Percentiles rank a stretch among this genome's conserved stretches.
Evolutionary conservation across 116 monocot species (phyloP).

Genomic region (Trichopus zeylanicus): DNA sequence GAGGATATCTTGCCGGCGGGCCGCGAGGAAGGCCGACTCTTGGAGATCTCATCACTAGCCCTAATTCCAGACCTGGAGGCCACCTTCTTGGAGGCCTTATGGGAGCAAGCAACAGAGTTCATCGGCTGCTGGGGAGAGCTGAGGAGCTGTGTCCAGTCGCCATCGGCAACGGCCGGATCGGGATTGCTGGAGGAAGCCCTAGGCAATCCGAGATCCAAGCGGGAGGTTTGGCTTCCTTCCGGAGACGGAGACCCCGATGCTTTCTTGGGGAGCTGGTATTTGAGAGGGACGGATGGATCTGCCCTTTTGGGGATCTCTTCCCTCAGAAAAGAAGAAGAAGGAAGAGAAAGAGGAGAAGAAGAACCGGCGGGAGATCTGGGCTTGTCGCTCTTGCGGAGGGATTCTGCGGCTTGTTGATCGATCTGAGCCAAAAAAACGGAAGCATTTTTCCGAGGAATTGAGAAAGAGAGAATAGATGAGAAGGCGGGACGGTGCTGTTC

Average conservation of each 20-base stretch:
- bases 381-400: slow-evolving; percentile 51
- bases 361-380: slow-evolving; percentile 10
- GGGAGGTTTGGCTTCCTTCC: no score
- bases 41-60: neutral
- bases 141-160: slow-evolving; percentile 79
- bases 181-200: neutral
- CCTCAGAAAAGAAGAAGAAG: slow-evolving; percentile 1
- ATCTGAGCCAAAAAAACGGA: slow-evolving; percentile 30
- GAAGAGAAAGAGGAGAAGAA: neutral
- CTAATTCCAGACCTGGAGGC: neutral
- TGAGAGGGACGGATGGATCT: slow-evolving; percentile 24
- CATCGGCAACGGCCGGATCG: slow-evolving; percentile 24
- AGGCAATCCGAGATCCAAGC: no score
- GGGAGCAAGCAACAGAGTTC: neutral
- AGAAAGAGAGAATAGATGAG: neutral
- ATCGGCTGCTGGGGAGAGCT: slow-evolving; percentile 25
- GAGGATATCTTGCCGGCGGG: no score
- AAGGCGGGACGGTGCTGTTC: neutral
- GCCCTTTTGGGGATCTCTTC: slow-evolving; percentile 7
- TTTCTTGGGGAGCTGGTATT: slow-evolving; percentile 48
- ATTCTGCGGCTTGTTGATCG: slow-evolving; percentile 93
- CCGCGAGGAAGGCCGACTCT: no score
- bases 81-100: neutral
- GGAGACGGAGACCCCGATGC: slow-evolving; percentile 6
- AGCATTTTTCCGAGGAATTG: neutral